A percentile compares a stretch with the other conserved stretches of the same genome.
phyloP scores from a whole-genome alignment of 169 alveolate species.

The Toxoplasma gondii region DNA sequence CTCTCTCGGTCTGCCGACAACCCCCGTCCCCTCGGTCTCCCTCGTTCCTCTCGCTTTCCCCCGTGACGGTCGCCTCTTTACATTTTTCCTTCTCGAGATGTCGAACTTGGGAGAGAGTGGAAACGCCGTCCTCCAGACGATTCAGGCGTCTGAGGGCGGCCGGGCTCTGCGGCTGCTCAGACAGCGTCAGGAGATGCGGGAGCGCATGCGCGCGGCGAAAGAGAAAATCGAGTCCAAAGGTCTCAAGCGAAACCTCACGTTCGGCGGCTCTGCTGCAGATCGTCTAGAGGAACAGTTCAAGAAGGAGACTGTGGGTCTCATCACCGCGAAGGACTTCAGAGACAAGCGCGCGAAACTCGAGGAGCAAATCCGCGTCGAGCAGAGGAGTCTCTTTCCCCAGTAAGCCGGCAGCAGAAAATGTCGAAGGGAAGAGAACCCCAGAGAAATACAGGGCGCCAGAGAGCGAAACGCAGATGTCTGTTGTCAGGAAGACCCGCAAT shows the following conservation, averaged over 20 bases:
- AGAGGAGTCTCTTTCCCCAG: constrained; percentile 41
- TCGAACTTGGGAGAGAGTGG: constrained; percentile 53
- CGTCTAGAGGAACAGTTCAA: constrained; percentile 62
- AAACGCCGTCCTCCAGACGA: constrained; percentile 68
- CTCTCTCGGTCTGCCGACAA: too few species aligned
- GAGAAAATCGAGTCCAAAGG: constrained; percentile 57
- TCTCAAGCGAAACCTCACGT: constrained; percentile 47
- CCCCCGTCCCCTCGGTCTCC: too few species aligned
- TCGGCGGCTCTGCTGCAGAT: constrained; percentile 66
- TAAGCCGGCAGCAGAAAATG: not conserved
- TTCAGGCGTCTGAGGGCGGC: constrained; percentile 67
- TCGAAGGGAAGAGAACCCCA: not conserved
- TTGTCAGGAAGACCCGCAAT: too few species aligned
- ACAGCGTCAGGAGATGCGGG: constrained; percentile 57
- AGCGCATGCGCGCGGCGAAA: constrained; percentile 50
- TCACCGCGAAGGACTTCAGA: constrained; percentile 56
- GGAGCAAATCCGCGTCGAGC: constrained; percentile 51
- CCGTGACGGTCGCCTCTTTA: not conserved
- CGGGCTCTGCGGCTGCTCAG: constrained; percentile 62
- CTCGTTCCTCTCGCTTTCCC: too few species aligned
- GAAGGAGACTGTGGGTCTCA: constrained; percentile 67
- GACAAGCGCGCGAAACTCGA: constrained; percentile 57
- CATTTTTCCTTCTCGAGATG: not conserved
- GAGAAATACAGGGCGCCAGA: not conserved
- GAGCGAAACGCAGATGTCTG: not conserved